Evolutionary conservation across 1,284 basidiomycete species (phyloP).

Genomic region (Meripilus lineatus): DNA sequence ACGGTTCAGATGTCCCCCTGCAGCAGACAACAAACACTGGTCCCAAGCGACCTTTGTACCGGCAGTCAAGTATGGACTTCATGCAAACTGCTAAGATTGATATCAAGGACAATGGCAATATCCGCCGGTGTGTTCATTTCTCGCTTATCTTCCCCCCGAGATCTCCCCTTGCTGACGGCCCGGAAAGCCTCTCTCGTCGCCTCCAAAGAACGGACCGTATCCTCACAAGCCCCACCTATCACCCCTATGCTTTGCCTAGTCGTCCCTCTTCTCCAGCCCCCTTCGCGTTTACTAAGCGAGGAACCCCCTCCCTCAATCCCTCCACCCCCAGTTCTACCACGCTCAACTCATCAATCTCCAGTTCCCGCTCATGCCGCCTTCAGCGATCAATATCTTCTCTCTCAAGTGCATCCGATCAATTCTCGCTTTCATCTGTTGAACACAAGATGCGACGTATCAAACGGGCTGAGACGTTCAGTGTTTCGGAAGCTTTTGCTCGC

Average conservation of each 20-base stretch:
- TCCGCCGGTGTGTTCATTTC: slow-evolving; percentile 50
- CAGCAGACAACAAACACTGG: slow-evolving; percentile 39
- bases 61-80: slow-evolving; percentile 83
- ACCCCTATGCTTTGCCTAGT: slow-evolving; percentile 51
- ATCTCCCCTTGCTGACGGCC: slow-evolving; percentile 7
- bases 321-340: slow-evolving; percentile 67
- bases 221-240: slow-evolving; percentile 45
- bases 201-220: slow-evolving; percentile 61
- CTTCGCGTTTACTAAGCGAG: slow-evolving; percentile 10
- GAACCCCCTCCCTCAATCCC: slow-evolving; percentile 36
- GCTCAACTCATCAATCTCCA: slow-evolving; percentile 42
- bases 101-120: slow-evolving; percentile 47
- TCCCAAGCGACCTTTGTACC: slow-evolving; percentile 56
- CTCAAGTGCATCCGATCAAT: slow-evolving; percentile 30
- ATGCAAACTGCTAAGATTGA: slow-evolving; percentile 46
- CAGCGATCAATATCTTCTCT: slow-evolving; percentile 30
- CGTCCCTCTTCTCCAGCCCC: slow-evolving; percentile 22
- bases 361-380: slow-evolving; percentile 30
- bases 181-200: slow-evolving; percentile 56
- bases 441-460: slow-evolving; percentile 26
- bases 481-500: slow-evolving; percentile 21
- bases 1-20: slow-evolving; percentile 32
- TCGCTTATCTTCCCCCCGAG: slow-evolving; percentile 7
- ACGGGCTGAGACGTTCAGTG: slow-evolving; percentile 28
- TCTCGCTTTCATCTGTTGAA: slow-evolving; percentile 20